phyloP scores from a whole-genome alignment of 352 stramenopile genomes.

The Phytophthora meadii region DNA sequence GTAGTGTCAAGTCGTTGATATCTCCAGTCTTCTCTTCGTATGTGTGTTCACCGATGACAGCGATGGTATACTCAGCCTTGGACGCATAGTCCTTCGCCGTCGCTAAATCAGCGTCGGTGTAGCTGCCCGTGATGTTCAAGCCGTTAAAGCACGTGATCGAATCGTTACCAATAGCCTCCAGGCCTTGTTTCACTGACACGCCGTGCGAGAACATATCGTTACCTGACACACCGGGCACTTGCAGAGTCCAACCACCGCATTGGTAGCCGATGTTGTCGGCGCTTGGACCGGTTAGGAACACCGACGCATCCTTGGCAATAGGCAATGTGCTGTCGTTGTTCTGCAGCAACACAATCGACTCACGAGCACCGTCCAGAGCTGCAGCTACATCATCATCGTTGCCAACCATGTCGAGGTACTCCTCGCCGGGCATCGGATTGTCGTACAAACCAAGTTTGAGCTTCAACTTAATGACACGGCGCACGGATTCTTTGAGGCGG shows the following conservation, averaged over 20 bases:
- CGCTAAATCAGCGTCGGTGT: constrained; percentile 30
- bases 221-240: constrained; percentile 72
- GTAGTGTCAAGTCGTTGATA: constrained; percentile 58
- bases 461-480: constrained; percentile 72
- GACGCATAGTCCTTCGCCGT: constrained; percentile 28
- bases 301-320: constrained; percentile 9
- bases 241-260: constrained; percentile 74
- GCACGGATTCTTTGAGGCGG: constrained; percentile 57
- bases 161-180: constrained; percentile 35
- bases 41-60: constrained; percentile 37
- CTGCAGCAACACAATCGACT: constrained; percentile 50
- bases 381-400: constrained; percentile 44
- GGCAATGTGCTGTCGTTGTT: constrained; percentile 27
- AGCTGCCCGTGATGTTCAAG: constrained; percentile 51
- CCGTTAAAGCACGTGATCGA: constrained; percentile 58
- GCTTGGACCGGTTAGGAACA: constrained; percentile 38
- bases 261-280: constrained; percentile 58
- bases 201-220: constrained; percentile 52
- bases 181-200: constrained; percentile 54
- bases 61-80: constrained; percentile 38
- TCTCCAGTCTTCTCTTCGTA: constrained; percentile 79
- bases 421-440: constrained; percentile 50
- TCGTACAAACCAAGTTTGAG: constrained; percentile 68
- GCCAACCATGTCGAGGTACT: constrained; percentile 52
- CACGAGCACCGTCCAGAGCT: constrained; percentile 58